Conservation (phyloP, 1,139 yeast species). For the Magnusiomyces suaveolens region DNA sequence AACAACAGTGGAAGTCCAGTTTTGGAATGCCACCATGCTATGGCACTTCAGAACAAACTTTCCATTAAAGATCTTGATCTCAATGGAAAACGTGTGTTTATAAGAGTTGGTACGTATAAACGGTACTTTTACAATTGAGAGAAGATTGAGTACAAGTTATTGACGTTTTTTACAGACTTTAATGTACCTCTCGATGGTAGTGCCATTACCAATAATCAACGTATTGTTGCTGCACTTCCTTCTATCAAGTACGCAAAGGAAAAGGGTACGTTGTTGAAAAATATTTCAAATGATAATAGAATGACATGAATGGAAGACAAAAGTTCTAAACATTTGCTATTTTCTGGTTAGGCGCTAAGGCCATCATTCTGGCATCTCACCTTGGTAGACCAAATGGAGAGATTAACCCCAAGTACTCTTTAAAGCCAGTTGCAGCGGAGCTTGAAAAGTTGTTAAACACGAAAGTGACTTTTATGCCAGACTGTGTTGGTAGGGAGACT, state of each 20-base stretch:
- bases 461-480: conserved; percentile 67
- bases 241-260: conserved; percentile 88
- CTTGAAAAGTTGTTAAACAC: conserved; percentile 61
- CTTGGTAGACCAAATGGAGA: conserved; percentile 98
- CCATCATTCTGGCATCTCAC: conserved; percentile 84
- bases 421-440: conserved; percentile 86
- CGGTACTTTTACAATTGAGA: neutral
- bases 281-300: neutral
- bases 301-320: too few relatives aligned
- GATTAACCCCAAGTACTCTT: conserved; percentile 68
- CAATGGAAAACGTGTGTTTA: conserved; percentile 83
- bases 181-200: conserved; percentile 95
- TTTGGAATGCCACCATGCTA: conserved; percentile 23
- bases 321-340: neutral
- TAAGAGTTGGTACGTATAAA: conserved; percentile 56
- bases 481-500: conserved; percentile 83
- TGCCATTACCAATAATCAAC: conserved; percentile 95
- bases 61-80: conserved; percentile 84
- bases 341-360: conserved; percentile 46
- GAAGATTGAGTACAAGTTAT: too few relatives aligned
- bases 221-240: conserved; percentile 97
- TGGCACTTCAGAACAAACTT: conserved; percentile 88
- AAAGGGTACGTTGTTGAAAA: conserved; percentile 34
- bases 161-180: conserved; percentile 41
- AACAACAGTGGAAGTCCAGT: neutral